Conservation (phyloP, 2,329 filamentous ascomycete species). For the Exophiala sp. region DNA sequence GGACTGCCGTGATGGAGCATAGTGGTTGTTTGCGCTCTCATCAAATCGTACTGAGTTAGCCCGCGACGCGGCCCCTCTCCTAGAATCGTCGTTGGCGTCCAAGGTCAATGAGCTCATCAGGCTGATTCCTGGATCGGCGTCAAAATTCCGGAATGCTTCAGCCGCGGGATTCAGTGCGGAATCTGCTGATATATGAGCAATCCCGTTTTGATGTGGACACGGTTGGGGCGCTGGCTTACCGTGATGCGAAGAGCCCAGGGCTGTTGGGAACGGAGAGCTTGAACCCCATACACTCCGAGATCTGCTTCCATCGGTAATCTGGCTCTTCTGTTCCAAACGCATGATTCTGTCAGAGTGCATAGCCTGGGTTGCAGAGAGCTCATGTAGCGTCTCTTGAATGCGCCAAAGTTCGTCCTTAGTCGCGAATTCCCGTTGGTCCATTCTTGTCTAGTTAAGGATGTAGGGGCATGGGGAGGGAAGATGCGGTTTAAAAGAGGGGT, state of each 20-base stretch:
- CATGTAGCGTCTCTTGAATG: slow-evolving; percentile 56
- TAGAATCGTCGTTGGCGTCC: slow-evolving; percentile 76
- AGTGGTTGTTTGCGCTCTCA: slow-evolving; percentile 88
- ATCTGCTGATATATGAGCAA: slow-evolving; percentile 47
- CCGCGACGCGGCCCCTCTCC: slow-evolving; percentile 72
- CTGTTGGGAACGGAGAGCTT: slow-evolving; percentile 78
- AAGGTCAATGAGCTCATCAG: slow-evolving; percentile 75
- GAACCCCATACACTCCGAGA: slow-evolving; percentile 84
- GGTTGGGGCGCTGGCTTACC: slow-evolving; percentile 52
- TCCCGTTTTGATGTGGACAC: too few relatives aligned
- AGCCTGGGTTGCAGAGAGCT: slow-evolving; percentile 54
- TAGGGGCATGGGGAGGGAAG: slow-evolving; percentile 9
- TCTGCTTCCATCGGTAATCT: slow-evolving; percentile 57
- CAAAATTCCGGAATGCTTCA: slow-evolving; percentile 84
- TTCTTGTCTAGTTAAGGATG: slow-evolving; percentile 9
- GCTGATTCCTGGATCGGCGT: slow-evolving; percentile 72
- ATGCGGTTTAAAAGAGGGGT: background rate
- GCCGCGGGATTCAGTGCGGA: slow-evolving; percentile 71
- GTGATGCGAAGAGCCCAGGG: slow-evolving; percentile 76
- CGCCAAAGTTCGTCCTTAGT: slow-evolving; percentile 61
- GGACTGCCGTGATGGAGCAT: slow-evolving; percentile 77
- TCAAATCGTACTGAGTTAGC: slow-evolving; percentile 98
- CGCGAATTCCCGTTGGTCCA: slow-evolving; percentile 42
- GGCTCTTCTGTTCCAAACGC: slow-evolving; percentile 55
- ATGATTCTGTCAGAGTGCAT: slow-evolving; percentile 58